These are phyloP conservation scores for Collybia nuda DNA, from an alignment of 768 basidiomycete genomes.

Conservation along the genomic window DNA sequence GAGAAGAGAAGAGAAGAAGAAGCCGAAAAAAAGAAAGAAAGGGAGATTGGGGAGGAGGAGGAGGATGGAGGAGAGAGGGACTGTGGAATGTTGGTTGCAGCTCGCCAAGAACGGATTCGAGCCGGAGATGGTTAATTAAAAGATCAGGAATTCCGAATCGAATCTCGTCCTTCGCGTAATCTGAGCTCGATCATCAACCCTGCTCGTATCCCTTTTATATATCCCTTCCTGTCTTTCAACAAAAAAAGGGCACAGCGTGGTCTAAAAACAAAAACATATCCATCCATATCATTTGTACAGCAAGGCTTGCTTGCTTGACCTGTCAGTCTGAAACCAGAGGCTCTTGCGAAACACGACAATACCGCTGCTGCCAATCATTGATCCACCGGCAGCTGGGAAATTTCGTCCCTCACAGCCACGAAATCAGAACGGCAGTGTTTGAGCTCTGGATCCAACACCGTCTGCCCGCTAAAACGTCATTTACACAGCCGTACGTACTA, in stretches of 20 bases:
- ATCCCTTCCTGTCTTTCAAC: too few relatives aligned
- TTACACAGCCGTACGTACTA: too few relatives aligned
- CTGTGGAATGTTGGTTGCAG: slow-evolving; percentile 10
- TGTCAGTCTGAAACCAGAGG: slow-evolving; percentile 2
- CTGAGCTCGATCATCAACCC: slow-evolving; percentile 10
- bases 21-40: neutral
- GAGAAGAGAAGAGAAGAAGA: neutral
- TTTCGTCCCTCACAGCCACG: neutral
- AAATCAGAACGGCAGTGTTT: too few relatives aligned
- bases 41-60: slow-evolving; percentile 1
- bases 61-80: slow-evolving; percentile 6
- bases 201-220: slow-evolving; percentile 11
- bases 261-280: too few relatives aligned
- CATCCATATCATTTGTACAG: neutral
- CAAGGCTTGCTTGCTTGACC: neutral
- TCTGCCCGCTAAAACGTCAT: too few relatives aligned
- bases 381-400: neutral
- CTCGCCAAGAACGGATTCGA: slow-evolving; percentile 9
- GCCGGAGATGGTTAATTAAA: slow-evolving; percentile 23
- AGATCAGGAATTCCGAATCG: slow-evolving; percentile 22
- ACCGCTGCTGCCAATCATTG: slow-evolving; percentile 6
- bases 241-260: too few relatives aligned
- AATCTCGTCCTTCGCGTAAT: slow-evolving; percentile 13
- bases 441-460: too few relatives aligned
- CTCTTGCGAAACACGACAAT: slow-evolving; percentile 10